A percentile compares a stretch with the other conserved stretches of the same genome.
Conservation (phyloP, 176 grass and related monocot species). For the Sorghum bicolor region Sorghum_bicolor_NCBIv3 NC_012879.2:4088501-4089000, state of each 20-base stretch:
- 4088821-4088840: conserved; percentile 71
- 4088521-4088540: conserved; percentile 70
- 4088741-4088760: conserved; percentile 55
- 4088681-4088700: conserved; percentile 63
- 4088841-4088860: conserved; percentile 66
- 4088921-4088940: conserved; percentile 82
- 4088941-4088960: conserved; percentile 70
- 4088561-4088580: conserved; percentile 44
- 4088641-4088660: conserved; percentile 54
- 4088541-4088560: conserved; percentile 49
- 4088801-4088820: conserved; percentile 74
- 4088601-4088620: conserved; percentile 41
- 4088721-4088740: conserved; percentile 70
- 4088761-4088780: conserved; percentile 50
- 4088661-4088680: conserved; percentile 52
- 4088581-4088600: conserved; percentile 53
- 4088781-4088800: conserved; percentile 71
- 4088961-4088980: conserved; percentile 80
- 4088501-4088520: conserved; percentile 65
- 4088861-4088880: conserved; percentile 53
- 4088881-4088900: conserved; percentile 34
- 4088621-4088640: conserved; percentile 41
- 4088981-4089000: conserved; percentile 77
- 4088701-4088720: conserved; percentile 52
- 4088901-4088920: conserved; percentile 46